Conservation (phyloP, 805 yeast species). For the Zygosaccharomyces lentus region DNA sequence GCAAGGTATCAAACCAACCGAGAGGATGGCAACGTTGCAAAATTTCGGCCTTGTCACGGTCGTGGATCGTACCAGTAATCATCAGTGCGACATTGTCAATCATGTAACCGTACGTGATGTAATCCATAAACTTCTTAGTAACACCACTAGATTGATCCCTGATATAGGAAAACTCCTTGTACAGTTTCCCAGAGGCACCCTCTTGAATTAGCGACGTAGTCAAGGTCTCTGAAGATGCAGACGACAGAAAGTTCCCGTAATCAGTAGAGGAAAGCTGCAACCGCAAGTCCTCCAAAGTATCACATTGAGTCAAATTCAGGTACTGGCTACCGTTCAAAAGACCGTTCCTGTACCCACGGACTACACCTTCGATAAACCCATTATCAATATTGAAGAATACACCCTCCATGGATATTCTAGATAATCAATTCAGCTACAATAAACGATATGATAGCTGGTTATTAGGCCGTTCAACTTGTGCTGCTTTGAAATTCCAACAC, state of each 20-base stretch:
- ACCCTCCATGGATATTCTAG: conserved; percentile 70
- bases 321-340: conserved; percentile 75
- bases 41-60: conserved; percentile 84
- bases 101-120: conserved; percentile 94
- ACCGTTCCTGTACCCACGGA: conserved; percentile 89
- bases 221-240: conserved; percentile 69
- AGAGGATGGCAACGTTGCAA: conserved; percentile 90
- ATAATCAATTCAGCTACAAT: neutral
- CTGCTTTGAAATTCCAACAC: neutral
- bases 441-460: neutral
- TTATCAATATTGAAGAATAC: conserved; percentile 81
- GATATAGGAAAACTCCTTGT: conserved; percentile 79
- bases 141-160: conserved; percentile 80
- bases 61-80: conserved; percentile 96
- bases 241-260: conserved; percentile 84
- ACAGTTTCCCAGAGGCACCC: conserved; percentile 66
- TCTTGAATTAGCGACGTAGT: conserved; percentile 85
- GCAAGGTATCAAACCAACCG: conserved; percentile 98
- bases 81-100: conserved; percentile 93
- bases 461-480: neutral
- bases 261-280: conserved; percentile 94
- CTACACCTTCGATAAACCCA: conserved; percentile 92
- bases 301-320: conserved; percentile 92
- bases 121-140: conserved; percentile 80
- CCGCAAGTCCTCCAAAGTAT: conserved; percentile 87